Base-by-base conservation (phyloP, 2,329 filamentous ascomycete genomes). In the Camptophora hylomeconis region DNA sequence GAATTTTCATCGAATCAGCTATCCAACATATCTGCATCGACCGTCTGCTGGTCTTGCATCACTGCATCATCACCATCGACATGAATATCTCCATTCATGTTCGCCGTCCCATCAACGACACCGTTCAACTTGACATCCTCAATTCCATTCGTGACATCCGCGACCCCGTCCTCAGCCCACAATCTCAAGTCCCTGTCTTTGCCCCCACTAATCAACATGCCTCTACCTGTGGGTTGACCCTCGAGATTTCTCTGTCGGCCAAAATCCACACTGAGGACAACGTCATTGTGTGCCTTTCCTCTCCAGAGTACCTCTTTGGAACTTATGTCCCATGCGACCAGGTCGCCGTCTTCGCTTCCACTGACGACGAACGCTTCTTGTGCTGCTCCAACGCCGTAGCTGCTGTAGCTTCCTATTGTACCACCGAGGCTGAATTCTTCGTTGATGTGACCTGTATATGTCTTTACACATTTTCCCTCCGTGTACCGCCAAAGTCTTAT, bases 381-480 rank as follows among this genome's bases (percentile, higher is more conserved):
- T 14, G 13, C 17, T 23, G 20, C 14, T n/a, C n/a, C n/a, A 7
- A 19, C 13, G 4, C 20, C 20, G 4, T 4, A 17, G 41, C 38
- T 13, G 46, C 43, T 24, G 38, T 78, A 76, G 2, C 71, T 65
- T 8, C 82, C 86, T 48, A 95, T 94, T 21, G 77, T 77, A 3
- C 84, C 82, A 3, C 72, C 72, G n/a, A 95, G 66, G 40, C 82
- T 87, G 55, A 80, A 95, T 37, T 76, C 76, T 31, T 72, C 66
- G 52, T 98, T 98, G 31, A 63, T 59, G 48, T 95, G 89, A 0
- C 89, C 89, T 51, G 94, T 84, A 54, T 95, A 98, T 9, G 89
- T 98, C 65, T 98, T 98, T 47, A 93, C 78, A 44, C 89, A 89
- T 16, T 75, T 74, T 5, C 87, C 87, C 5, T 24, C 29, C 15